Conservation (phyloP, 371 early-diverging fungal genomes). For the Mortierella sp. region DNA sequence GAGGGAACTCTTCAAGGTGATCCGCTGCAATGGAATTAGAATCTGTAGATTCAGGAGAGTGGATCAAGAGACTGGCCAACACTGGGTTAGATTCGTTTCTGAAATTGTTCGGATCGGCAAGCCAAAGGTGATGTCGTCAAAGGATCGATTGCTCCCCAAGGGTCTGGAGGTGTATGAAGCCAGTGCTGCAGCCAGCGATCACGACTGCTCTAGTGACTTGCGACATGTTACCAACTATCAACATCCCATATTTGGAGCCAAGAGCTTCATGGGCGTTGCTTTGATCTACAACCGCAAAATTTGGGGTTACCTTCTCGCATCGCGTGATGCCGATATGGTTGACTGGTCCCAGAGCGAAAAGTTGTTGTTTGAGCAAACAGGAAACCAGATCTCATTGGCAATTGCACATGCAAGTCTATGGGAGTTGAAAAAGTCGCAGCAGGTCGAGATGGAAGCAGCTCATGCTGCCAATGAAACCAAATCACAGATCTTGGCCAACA, state of each 20-base stretch:
- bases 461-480: slow-evolving; percentile 59
- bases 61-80: slow-evolving; percentile 57
- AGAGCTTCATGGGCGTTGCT: slow-evolving; percentile 46
- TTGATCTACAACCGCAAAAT: slow-evolving; percentile 44
- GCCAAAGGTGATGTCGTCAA: slow-evolving; percentile 34
- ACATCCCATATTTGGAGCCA: slow-evolving; percentile 36
- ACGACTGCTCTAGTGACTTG: slow-evolving; percentile 29
- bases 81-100: slow-evolving; percentile 46
- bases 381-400: slow-evolving; percentile 58
- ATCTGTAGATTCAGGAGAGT: slow-evolving; percentile 60
- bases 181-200: slow-evolving; percentile 7
- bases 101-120: slow-evolving; percentile 40
- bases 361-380: slow-evolving; percentile 56
- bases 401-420: slow-evolving; percentile 55
- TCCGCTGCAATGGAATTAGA: slow-evolving; percentile 47
- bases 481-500: slow-evolving; percentile 59
- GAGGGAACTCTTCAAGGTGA: slow-evolving; percentile 49
- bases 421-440: slow-evolving; percentile 54
- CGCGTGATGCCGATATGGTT: slow-evolving; percentile 35
- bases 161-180: slow-evolving; percentile 34
- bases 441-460: slow-evolving; percentile 60
- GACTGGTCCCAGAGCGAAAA: slow-evolving; percentile 56
- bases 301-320: slow-evolving; percentile 49
- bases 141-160: slow-evolving; percentile 36
- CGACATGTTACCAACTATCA: slow-evolving; percentile 29